Evolutionary conservation across 768 basidiomycete species (phyloP).

Genomic region (Russula olivacea): DNA sequence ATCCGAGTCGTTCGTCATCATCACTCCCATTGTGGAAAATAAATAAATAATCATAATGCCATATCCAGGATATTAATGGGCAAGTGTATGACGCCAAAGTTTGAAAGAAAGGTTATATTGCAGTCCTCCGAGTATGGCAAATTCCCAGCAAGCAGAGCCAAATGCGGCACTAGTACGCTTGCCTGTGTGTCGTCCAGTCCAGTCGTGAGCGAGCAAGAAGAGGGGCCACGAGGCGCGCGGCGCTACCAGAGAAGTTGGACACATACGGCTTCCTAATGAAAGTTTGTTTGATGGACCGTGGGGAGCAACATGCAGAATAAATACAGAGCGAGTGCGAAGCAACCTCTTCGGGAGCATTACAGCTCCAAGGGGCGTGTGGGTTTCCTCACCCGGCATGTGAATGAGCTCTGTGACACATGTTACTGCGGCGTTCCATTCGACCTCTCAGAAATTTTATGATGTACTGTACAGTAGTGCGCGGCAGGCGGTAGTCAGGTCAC

Average conservation of each 20-base stretch:
- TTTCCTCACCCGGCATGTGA: too few species aligned
- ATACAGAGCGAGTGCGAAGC: neutral
- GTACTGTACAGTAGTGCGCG: too few species aligned
- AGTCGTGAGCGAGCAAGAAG: too few species aligned
- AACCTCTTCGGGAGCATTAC: neutral
- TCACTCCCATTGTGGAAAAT: neutral
- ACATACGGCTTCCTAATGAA: neutral
- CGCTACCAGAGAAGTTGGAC: neutral
- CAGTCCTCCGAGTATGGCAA: neutral
- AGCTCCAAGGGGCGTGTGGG: neutral
- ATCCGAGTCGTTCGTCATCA: too few species aligned
- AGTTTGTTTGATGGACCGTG: constrained; percentile 11
- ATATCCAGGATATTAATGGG: neutral
- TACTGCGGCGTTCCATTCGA: too few species aligned
- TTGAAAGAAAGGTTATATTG: neutral
- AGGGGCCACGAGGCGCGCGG: neutral
- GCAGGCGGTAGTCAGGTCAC: too few species aligned
- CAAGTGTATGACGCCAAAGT: neutral
- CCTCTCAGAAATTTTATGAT: too few species aligned
- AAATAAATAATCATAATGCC: neutral
- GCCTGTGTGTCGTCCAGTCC: too few species aligned
- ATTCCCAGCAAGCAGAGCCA: neutral
- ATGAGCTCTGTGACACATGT: too few species aligned
- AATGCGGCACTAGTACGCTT: neutral
- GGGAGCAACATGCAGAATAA: neutral